Base-by-base conservation (phyloP, 768 basidiomycete species). In the Saitozyma sp. region DNA sequence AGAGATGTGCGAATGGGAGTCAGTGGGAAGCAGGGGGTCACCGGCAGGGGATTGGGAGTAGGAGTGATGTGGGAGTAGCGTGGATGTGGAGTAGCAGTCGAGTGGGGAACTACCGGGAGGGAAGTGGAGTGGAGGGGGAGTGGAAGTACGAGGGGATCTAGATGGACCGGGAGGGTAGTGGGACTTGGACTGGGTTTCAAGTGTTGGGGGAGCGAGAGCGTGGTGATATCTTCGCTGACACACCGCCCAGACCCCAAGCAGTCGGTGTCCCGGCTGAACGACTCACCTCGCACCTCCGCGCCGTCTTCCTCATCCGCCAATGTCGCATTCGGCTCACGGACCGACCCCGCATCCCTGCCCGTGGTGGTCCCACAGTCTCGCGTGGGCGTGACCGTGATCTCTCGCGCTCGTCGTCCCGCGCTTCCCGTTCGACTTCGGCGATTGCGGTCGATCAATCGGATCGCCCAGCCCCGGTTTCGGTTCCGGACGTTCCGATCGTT, bases 271-370 rank as follows among this genome's bases (percentile, higher is more conserved):
- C 14, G 4, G 3, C 51, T 3, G 72, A 74, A 58, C 41, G 63
- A 4, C 62, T 74, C 13, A 74, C 73, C 6, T 71, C 73, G 10
- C 46, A 68, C 42, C 62, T 71, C 8, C 70, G 73, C 20, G 50
- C 66, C 0, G 53, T 68, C 8, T 67, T 74, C 58, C 53, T n/a
- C 9, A 58, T 74, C 52, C 52, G 57, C 10, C 50, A 56, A 42
- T 71, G 57, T 41, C 45, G 59, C 7, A 56, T 68, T 16, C 49
- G 56, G 19, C 61, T 69, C 17, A 9, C 11, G n/a, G 45, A 52
- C 20, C 53, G 59, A 9, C 65, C 57, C 13, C 29, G 29, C n/a
- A n/a, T n/a, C 45, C 39, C 45, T 10, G 9, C 9, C 9, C 16
- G 50, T 10, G 50, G 9, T 37, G 9, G 9, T 16, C 20, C 51